These are phyloP conservation scores for Croton laevigatus DNA, from an alignment of 441 rosid genomes.

Conservation along the genomic window DNA sequence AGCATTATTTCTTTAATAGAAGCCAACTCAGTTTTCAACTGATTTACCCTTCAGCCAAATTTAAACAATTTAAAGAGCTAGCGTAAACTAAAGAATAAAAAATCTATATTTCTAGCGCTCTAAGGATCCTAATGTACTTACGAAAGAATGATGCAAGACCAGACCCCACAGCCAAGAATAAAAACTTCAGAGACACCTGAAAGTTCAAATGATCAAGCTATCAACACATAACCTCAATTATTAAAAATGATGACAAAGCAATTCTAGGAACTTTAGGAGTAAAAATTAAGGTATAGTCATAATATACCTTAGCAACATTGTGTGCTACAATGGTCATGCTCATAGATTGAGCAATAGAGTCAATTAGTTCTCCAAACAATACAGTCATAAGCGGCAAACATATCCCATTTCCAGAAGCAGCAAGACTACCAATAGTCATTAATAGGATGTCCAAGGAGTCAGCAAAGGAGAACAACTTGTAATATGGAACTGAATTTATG, in stretches of 20 bases:
- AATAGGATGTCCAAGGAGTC: conserved; percentile 34
- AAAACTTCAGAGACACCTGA: conserved; percentile 56
- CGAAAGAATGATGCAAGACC: conserved; percentile 60
- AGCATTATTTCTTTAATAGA: background rate
- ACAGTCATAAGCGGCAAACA: conserved; percentile 39
- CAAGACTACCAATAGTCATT: conserved; percentile 42
- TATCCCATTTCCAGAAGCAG: conserved; percentile 42
- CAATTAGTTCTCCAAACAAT: conserved; percentile 33
- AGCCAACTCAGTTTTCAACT: background rate
- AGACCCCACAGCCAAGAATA: conserved; percentile 60
- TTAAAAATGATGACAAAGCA: background rate
- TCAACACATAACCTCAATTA: background rate
- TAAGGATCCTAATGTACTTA: conserved; percentile 34
- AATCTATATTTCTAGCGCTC: background rate
- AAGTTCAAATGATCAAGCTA: background rate
- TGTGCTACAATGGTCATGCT: conserved; percentile 16
- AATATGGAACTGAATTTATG: conserved; percentile 24
- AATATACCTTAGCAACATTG: conserved; percentile 36
- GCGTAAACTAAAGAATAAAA: background rate
- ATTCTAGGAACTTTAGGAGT: background rate
- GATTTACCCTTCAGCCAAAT: background rate
- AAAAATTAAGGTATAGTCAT: too few relatives aligned
- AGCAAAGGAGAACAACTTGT: conserved; percentile 50
- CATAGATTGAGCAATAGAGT: conserved; percentile 14
- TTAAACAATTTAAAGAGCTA: background rate